Base-by-base conservation (phyloP, 768 basidiomycete genomes). In the Termitomyces sp. region DNA sequence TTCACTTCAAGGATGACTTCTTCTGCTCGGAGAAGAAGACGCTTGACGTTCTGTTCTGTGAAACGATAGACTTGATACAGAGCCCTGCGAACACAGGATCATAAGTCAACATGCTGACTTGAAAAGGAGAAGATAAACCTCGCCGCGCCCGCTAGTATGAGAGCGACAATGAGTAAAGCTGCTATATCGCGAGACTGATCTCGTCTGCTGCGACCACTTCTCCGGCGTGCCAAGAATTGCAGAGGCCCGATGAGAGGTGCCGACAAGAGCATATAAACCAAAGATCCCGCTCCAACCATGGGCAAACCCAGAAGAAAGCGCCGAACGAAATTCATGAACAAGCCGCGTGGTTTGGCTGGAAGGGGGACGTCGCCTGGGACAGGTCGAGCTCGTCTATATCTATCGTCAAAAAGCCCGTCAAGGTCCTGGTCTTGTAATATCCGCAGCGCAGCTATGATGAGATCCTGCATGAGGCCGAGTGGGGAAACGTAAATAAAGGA, bases 231-330 rank as follows among this genome's bases (percentile, higher is more conserved):
- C 43, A 91, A 63, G 79, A 85, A 86, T 51, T 89, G 87, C 40
- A 91, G 68, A 14, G 89, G 89, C 0, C 80, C 83, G 46, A 89
- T 76, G 56, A 87, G 69, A 24, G 85, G 87, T 7, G 85, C 68
- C 3, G 88, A 82, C 12, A 85, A 60, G 16, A 93, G 70, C 82
- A 90, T 82, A 53, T 89, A 88, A 18, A 91, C 80, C 43, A 93
- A 70, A 16, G 88, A 91, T 20, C 84, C 84, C 40, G 88, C 89
- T 10, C 91, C 90, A 13, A 93, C 80, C 56, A 92, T 78, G 30
- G 91, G 90, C 14, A 93, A 74, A 24, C 91, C 91, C 26, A 93
- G 68, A 13, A 93, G 63, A 68, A 93, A 87, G n/a, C 90, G 84
- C 42, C 81, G 83, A 53, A 88, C 60, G 62, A 91, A 82, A 33